These are phyloP conservation scores for Vanrija pseudolonga DNA, from an alignment of 1,284 basidiomycete genomes.

Conservation along the genomic window DNA sequence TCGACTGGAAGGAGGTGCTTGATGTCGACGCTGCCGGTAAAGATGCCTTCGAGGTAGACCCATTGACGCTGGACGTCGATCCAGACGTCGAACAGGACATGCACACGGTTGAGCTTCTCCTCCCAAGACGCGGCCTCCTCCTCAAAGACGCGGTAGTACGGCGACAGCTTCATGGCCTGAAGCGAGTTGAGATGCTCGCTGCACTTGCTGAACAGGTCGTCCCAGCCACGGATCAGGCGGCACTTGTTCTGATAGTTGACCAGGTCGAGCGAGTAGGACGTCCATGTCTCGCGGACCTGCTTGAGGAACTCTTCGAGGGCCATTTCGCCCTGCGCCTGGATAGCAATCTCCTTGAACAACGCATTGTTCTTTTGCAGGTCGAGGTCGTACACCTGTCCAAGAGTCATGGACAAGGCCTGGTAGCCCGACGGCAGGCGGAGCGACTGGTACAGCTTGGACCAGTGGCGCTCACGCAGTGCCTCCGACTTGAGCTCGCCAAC, in stretches of 20 bases:
- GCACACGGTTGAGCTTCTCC: conserved; percentile 89
- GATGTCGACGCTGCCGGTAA: conserved; percentile 97
- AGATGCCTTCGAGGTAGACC: conserved; percentile 99
- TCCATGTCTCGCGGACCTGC: conserved; percentile 96
- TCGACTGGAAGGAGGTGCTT: conserved; percentile 97
- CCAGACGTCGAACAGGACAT: conserved; percentile 97
- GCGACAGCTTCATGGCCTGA: conserved; percentile 93
- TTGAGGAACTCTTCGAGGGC: conserved; percentile 90
- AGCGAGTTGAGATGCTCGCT: conserved; percentile 94
- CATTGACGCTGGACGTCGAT: conserved; percentile 99
- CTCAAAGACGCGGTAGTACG: conserved; percentile 95
- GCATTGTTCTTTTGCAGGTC: conserved; percentile 90
- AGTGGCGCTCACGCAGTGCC: conserved; percentile 94
- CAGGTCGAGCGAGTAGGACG: conserved; percentile 88
- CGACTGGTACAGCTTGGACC: conserved; percentile 96
- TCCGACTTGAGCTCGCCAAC: conserved; percentile 94
- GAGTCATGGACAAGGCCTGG: conserved; percentile 75
- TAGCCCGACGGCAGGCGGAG: conserved; percentile 64
- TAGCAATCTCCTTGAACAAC: conserved; percentile 87
- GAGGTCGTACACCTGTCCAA: conserved; percentile 95
- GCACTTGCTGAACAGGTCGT: conserved; percentile 94
- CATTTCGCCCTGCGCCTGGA: conserved; percentile 99
- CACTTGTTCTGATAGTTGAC: conserved; percentile 99
- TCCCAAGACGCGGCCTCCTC: conserved; percentile 93
- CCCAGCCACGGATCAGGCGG: conserved; percentile 93